phyloP scores from a whole-genome alignment of 2,329 filamentous ascomycete genomes.

The Aspergillus ibericus region DNA sequence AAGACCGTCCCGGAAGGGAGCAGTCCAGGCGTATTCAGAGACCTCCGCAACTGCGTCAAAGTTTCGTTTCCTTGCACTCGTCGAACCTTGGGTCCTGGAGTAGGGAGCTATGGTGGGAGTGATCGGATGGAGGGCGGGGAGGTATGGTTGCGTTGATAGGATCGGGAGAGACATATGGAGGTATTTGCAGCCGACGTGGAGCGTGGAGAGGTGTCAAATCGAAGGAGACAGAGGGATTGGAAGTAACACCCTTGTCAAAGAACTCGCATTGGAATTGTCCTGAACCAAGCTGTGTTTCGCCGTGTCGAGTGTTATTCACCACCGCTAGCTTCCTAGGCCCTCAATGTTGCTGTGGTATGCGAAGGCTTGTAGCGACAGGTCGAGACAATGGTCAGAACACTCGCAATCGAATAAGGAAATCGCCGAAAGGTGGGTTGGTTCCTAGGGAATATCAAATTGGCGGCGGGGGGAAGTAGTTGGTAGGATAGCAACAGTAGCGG shows the following conservation, averaged over 20 bases:
- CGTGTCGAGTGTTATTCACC: background rate
- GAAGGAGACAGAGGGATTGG: background rate
- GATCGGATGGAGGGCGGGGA: constrained; percentile 28
- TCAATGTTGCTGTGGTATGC: constrained; percentile 1
- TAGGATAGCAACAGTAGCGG: constrained; percentile 25
- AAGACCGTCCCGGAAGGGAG: constrained; percentile 42
- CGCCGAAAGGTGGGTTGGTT: background rate
- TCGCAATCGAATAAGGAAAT: background rate
- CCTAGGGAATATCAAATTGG: constrained; percentile 13
- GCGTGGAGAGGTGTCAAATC: constrained; percentile 14
- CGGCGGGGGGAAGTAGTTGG: constrained; percentile 9
- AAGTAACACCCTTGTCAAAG: constrained; percentile 19
- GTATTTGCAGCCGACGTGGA: constrained; percentile 11
- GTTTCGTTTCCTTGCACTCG: constrained; percentile 14
- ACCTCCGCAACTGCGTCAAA: constrained; percentile 16
- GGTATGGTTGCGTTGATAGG: constrained; percentile 26
- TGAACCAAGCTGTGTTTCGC: constrained; percentile 5
- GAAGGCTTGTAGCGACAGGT: background rate
- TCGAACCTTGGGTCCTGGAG: constrained; percentile 17
- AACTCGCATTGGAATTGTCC: constrained; percentile 19
- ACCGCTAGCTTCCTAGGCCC: background rate
- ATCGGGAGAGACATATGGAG: constrained; percentile 37
- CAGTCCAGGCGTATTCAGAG: constrained; percentile 31
- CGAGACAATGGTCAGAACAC: background rate
- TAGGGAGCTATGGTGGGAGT: constrained; percentile 28